These are phyloP conservation scores for Solanum pinnatisectum DNA, from an alignment of 257 asterid species.

Conservation along the genomic window DNA sequence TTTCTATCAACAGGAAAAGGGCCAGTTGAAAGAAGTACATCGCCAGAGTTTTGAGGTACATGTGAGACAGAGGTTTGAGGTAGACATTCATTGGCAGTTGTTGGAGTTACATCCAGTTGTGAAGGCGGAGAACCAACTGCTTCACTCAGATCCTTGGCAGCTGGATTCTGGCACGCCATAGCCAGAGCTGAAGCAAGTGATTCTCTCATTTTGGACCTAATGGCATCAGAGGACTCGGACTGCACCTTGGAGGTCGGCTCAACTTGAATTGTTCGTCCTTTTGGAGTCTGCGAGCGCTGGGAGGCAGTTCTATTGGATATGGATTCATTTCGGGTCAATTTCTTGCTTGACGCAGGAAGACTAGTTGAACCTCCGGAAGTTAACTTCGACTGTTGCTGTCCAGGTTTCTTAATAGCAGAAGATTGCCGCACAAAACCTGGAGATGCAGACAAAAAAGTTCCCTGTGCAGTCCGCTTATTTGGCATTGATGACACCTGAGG, in stretches of 20 bases:
- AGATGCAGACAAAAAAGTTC: slow-evolving; percentile 17
- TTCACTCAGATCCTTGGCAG: slow-evolving; percentile 20
- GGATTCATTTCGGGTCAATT: slow-evolving; percentile 51
- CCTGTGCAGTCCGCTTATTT: slow-evolving; percentile 43
- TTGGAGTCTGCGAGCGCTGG: slow-evolving; percentile 57
- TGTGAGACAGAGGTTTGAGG: not conserved
- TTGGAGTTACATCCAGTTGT: slow-evolving; percentile 9
- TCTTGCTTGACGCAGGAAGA: slow-evolving; percentile 30
- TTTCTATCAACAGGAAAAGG: slow-evolving; percentile 10
- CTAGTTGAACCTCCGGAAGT: slow-evolving; percentile 23
- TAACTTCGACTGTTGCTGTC: slow-evolving; percentile 29
- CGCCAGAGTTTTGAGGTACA: slow-evolving; percentile 3
- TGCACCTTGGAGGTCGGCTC: slow-evolving; percentile 44
- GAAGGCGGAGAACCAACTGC: slow-evolving; percentile 23
- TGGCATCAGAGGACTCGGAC: slow-evolving; percentile 50
- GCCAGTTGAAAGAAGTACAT: slow-evolving; percentile 16
- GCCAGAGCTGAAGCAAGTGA: slow-evolving; percentile 68
- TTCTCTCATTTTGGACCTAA: slow-evolving; percentile 95
- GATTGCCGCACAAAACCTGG: slow-evolving; percentile 24
- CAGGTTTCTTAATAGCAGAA: slow-evolving; percentile 22
- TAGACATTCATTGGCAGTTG: not conserved
- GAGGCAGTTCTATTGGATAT: slow-evolving; percentile 39
- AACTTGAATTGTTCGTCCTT: slow-evolving; percentile 39
- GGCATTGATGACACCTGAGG: slow-evolving; percentile 34
- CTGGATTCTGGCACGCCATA: slow-evolving; percentile 33